These are phyloP conservation scores for Effrenium voratum DNA, from an alignment of 73 alveolate species.

Conservation along the genomic window DNA sequence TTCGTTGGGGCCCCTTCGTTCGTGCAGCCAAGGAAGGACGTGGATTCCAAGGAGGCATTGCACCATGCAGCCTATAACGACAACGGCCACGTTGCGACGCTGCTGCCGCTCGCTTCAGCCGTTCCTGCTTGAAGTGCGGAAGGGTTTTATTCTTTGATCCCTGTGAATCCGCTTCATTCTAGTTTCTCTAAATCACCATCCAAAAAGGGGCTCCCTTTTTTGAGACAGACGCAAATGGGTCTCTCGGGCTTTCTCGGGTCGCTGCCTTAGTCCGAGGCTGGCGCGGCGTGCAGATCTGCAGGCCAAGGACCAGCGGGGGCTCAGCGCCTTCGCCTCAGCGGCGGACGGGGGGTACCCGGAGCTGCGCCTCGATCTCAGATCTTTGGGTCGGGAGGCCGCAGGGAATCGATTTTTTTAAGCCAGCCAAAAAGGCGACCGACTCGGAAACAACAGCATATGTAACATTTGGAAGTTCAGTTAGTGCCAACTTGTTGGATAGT, in stretches of 20 bases:
- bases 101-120: slow-evolving; percentile 3
- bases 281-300: slow-evolving; percentile 16
- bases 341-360: slow-evolving; percentile 88
- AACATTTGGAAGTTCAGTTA: too few relatives aligned
- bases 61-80: slow-evolving; percentile 81
- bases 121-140: not conserved
- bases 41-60: slow-evolving; percentile 51
- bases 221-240: not conserved
- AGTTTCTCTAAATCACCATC: not conserved
- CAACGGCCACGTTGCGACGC: slow-evolving; percentile 42
- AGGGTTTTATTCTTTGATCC: not conserved
- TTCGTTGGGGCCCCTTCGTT: not conserved
- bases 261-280: not conserved
- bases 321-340: slow-evolving; percentile 69
- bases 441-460: too few relatives aligned
- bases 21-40: not conserved
- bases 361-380: slow-evolving; percentile 38
- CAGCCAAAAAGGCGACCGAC: too few relatives aligned
- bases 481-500: too few relatives aligned
- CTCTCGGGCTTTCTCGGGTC: not conserved
- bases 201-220: not conserved
- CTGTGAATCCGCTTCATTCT: not conserved
- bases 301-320: slow-evolving; percentile 19
- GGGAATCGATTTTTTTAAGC: too few relatives aligned
- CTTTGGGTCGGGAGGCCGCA: too few relatives aligned